phyloP scores from a whole-genome alignment of 1,284 basidiomycete genomes.

The Earliella scabrosa region DNA sequence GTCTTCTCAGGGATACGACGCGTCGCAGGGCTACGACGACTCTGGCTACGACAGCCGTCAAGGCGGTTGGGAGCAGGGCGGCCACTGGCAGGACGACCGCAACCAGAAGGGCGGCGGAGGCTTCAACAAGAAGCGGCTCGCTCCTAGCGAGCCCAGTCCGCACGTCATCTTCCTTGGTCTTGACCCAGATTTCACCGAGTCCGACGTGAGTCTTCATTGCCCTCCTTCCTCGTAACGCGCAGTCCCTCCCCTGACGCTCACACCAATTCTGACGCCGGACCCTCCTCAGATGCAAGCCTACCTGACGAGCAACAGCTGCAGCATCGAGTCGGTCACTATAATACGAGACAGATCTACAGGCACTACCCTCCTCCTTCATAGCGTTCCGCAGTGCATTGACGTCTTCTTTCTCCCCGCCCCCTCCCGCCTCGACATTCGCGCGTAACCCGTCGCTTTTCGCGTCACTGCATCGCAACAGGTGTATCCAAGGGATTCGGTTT shows the following conservation, averaged over 20 bases:
- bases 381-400: slow-evolving; percentile 70
- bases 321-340: slow-evolving; percentile 85
- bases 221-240: slow-evolving; percentile 12
- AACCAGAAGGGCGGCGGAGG: slow-evolving; percentile 40
- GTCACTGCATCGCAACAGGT: slow-evolving; percentile 54
- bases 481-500: slow-evolving; percentile 93
- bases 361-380: slow-evolving; percentile 80
- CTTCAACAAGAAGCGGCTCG: slow-evolving; percentile 69
- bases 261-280: neutral
- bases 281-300: slow-evolving; percentile 72
- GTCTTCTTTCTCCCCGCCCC: slow-evolving; percentile 48
- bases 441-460: slow-evolving; percentile 24
- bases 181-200: slow-evolving; percentile 88
- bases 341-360: slow-evolving; percentile 93
- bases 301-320: slow-evolving; percentile 73
- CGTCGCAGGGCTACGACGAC: slow-evolving; percentile 47
- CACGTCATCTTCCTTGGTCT: slow-evolving; percentile 93
- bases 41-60: slow-evolving; percentile 37
- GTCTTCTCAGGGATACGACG: slow-evolving; percentile 51
- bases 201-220: slow-evolving; percentile 83
- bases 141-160: slow-evolving; percentile 80
- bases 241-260: neutral
- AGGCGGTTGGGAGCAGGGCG: slow-evolving; percentile 34
- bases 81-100: slow-evolving; percentile 49
- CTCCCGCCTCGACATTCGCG: slow-evolving; percentile 5